Percentiles rank a stretch among this genome's conserved stretches.
phyloP scores from a whole-genome alignment of 139 green algal genomes.

The Chlorella sp. region DNA sequence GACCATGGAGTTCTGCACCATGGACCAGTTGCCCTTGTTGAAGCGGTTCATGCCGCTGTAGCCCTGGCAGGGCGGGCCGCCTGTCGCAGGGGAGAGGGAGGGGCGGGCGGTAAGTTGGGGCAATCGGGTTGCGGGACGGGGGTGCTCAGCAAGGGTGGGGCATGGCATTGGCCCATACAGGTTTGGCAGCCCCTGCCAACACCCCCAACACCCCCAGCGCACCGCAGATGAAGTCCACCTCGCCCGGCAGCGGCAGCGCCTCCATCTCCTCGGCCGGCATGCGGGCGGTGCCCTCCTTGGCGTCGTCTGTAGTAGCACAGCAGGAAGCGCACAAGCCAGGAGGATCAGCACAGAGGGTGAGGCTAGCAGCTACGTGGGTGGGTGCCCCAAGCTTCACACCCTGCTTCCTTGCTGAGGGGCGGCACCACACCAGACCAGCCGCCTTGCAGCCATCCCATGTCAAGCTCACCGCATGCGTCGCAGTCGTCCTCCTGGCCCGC shows the following conservation, averaged over 20 bases:
- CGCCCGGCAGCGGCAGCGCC: slow-evolving; percentile 79
- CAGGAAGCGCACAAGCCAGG: no score
- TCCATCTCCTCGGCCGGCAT: slow-evolving; percentile 50
- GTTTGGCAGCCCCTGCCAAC: no score
- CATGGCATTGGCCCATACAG: no score
- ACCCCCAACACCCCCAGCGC: no score
- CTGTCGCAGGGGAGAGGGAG: slow-evolving; percentile 21
- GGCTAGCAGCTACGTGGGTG: background rate
- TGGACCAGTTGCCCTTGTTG: slow-evolving; percentile 97
- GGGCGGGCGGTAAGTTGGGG: no score
- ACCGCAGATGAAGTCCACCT: slow-evolving; percentile 85
- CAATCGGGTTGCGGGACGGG: no score
- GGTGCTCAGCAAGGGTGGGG: no score
- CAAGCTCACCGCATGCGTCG: slow-evolving; percentile 24
- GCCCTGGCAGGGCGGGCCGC: slow-evolving; percentile 96
- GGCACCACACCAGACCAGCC: no score
- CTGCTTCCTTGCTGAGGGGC: no score
- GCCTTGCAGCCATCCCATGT: no score
- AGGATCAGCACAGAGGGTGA: background rate
- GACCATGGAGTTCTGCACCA: slow-evolving; percentile 96
- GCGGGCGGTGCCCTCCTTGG: slow-evolving; percentile 35
- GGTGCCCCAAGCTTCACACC: no score
- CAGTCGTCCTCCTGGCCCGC: slow-evolving; percentile 74
- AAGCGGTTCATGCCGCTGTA: slow-evolving; percentile 99
- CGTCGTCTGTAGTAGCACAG: slow-evolving; percentile 49